Evolutionary conservation across 169 alveolate species (phyloP).

Genomic region (Plasmodium vivax): DNA sequence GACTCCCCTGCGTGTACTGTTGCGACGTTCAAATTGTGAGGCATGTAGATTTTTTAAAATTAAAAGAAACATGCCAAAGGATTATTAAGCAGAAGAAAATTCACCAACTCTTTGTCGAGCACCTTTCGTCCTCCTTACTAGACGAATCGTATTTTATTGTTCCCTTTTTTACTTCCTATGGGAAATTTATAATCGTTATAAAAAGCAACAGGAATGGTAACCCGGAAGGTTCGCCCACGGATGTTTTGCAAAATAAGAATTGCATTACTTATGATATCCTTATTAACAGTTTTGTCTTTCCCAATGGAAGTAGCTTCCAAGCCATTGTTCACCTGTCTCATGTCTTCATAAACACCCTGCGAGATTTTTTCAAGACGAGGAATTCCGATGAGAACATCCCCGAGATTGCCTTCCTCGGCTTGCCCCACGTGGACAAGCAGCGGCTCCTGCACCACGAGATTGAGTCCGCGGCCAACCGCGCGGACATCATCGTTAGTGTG

Average conservation of each 20-base stretch:
- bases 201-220: conserved; percentile 18
- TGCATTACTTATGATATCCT: conserved; percentile 41
- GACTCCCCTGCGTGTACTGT: conserved; percentile 45
- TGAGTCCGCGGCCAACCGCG: conserved; percentile 19
- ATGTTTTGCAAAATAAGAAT: conserved; percentile 24
- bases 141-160: conserved; percentile 63
- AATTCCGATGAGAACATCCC: conserved; percentile 65
- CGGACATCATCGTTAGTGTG: conserved; percentile 34
- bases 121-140: conserved; percentile 31
- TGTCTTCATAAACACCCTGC: conserved; percentile 35
- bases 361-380: conserved; percentile 27
- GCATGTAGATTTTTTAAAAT: conserved; percentile 58
- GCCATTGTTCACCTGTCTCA: conserved; percentile 72
- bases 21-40: conserved; percentile 52
- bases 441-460: conserved; percentile 40
- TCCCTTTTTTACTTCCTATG: conserved; percentile 72
- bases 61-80: conserved; percentile 64
- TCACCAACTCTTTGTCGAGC: conserved; percentile 29
- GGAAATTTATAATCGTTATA: conserved; percentile 63
- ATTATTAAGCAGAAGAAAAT: conserved; percentile 54
- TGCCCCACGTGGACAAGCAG: conserved; percentile 43
- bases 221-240: not conserved
- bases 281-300: conserved; percentile 66
- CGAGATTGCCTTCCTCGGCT: conserved; percentile 19
- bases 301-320: conserved; percentile 67